Evolutionary conservation across 345 rosid genomes (phyloP), one percentile per base, ranked within the genome.

Genomic region (Citrus cavaleriei): DNA sequence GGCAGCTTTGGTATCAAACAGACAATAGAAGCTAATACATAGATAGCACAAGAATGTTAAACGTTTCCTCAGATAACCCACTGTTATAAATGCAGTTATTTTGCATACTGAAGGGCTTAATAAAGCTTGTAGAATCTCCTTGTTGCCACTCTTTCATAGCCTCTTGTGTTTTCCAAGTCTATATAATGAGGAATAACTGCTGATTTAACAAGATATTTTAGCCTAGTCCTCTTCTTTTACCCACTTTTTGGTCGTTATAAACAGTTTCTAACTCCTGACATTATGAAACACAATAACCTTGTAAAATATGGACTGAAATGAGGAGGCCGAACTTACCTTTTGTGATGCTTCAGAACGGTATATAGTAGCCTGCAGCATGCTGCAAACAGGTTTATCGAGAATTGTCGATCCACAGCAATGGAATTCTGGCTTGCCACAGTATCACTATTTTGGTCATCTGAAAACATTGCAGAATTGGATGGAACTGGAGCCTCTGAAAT

Each of bases 341-440:
- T 86, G 82, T 85, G 93, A 86, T 93, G 95, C 91, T 92, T 96
- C 84, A 96, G 78, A 83, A 88, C 86, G 5, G 98, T 90, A 80
- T 81, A 91, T 70, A 96, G 69, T 58, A 96, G 85, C 70, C 88
- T 90, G 84, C 98, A 93, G 82, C 93, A 94, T 35, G 94, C 88
- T 65, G 88, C 85, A 80, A 83, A 92, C 40, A 94, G 71, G 65
- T 81, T 84, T 76, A 86, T 65, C 4, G 92, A 85, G 88, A 94
- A 94, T 18, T 79, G 86, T 77, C 60, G 78, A 87, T 91, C 95
- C 70, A 90, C 75, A 58, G 49, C 76, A 80, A 22, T 46, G 59
- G 79, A 67, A 68, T 77, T 72, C 76, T 25, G 72, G 83, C 79
- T 87, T 62, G 66, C 81, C 27, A 77, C 70, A 38, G 64, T n/a